Base-by-base conservation (phyloP, 495 filamentous ascomycete species). In the Hyaloscypha finlandica region DNA sequence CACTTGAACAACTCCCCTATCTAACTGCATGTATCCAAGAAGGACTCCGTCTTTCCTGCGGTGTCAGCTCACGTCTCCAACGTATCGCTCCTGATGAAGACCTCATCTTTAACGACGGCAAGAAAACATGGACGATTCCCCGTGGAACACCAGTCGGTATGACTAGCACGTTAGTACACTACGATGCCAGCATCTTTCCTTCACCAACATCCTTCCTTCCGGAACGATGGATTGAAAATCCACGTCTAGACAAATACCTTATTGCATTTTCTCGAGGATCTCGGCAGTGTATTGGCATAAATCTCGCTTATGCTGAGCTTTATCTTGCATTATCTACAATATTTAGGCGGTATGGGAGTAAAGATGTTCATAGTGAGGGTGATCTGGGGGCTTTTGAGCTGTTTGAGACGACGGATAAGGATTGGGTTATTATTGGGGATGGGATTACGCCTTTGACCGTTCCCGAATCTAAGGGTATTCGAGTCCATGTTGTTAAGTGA, bases 261-360 rank as follows among this genome's bases (percentile, higher is more conserved):
- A 72, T 85, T 8, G 63, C 81, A 0, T 86, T 87, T 62, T 79
- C 75, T 20, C 82, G 78, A 69, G 83, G 85, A 4, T 75, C 71
- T 2, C 65, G 85, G 53, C 72, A 74, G 42, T 87, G 85, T 63
- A 70, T 88, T 22, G 85, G 82, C 2, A 83, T 83, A 32, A 81
- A 82, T 57, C 64, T 82, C n/a, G 81, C 81, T 0, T 79, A 77
- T 60, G 78, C 80, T 4, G 78, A 81, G 68, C 20, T 82, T 1
- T 81, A 77, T 60, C 56, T 81, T 14, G 67, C 69, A 0, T 29
- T 82, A 6, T 75, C 78, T 1, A 66, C 60, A 0, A 57, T 84
- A 0, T 63, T 80, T 11, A 71, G 77, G 0, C 66, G 68, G 0
- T 84, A 58, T 64, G 66, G 66, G 11, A 45, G 48, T 11, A 56